A percentile compares a stretch with the other conserved stretches of the same genome.
phyloP scores from a whole-genome alignment of 2,329 filamentous ascomycete species.

The Lecanoromycetidae sp. region DNA sequence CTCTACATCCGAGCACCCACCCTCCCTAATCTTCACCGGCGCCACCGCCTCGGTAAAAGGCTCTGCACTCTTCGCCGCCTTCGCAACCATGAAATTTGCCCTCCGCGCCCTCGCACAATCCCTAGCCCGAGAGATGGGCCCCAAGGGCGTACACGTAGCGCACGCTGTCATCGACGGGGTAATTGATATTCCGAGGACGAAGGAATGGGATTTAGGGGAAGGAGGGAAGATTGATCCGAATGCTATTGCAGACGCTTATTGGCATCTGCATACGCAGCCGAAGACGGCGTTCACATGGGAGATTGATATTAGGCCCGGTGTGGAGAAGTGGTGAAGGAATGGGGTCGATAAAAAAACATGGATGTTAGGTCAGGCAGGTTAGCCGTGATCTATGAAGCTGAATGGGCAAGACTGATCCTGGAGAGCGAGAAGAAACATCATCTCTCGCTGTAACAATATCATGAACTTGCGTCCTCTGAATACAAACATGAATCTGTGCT shows the following conservation, averaged over 20 bases:
- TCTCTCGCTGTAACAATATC: too few relatives aligned
- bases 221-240: slow-evolving; percentile 63
- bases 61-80: slow-evolving; percentile 55
- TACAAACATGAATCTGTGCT: too few relatives aligned
- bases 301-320: slow-evolving; percentile 64
- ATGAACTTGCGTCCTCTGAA: too few relatives aligned
- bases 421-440: too few relatives aligned
- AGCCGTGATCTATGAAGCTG: too few relatives aligned
- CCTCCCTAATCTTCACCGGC: slow-evolving; percentile 73
- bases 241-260: slow-evolving; percentile 77
- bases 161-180: slow-evolving; percentile 75
- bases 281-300: slow-evolving; percentile 70
- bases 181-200: slow-evolving; percentile 67
- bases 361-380: too few relatives aligned
- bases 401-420: too few relatives aligned
- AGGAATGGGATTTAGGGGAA: slow-evolving; percentile 43
- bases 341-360: too few relatives aligned
- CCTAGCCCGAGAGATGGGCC: slow-evolving; percentile 71
- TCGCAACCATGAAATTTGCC: slow-evolving; percentile 72
- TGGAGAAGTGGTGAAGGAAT: slow-evolving; percentile 74
- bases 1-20: slow-evolving; percentile 49
- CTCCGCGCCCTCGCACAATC: slow-evolving; percentile 61
- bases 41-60: slow-evolving; percentile 71
- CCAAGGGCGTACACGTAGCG: slow-evolving; percentile 69
- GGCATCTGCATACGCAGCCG: slow-evolving; percentile 71